Conservation (phyloP, 1,139 yeast genomes). For the Protomyces pachydermus region DNA sequence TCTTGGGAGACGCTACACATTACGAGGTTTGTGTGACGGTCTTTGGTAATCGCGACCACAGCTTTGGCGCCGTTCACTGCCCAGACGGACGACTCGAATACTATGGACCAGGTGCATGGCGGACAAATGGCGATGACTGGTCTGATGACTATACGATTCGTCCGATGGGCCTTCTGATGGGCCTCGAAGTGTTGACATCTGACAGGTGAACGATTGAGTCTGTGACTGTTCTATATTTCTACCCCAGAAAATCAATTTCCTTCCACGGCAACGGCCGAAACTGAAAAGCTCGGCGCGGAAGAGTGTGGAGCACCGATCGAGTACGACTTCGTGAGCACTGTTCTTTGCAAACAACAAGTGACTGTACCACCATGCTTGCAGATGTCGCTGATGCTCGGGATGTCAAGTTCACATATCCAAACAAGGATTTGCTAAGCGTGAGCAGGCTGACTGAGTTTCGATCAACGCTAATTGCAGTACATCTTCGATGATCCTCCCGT, state of each 20-base stretch:
- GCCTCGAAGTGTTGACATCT: conserved; percentile 5
- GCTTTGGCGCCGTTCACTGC: conserved; percentile 28
- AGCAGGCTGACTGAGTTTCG: neutral
- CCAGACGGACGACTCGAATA: conserved; percentile 19
- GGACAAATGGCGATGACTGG: conserved; percentile 18
- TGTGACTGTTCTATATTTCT: too few species aligned
- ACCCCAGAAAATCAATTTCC: too few species aligned
- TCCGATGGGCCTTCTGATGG: conserved; percentile 10
- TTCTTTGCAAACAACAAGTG: too few species aligned
- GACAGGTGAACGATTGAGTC: neutral
- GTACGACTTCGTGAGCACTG: too few species aligned
- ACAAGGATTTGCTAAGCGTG: conserved; percentile 19
- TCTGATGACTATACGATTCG: conserved; percentile 16
- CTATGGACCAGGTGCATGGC: conserved; percentile 20
- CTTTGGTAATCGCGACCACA: conserved; percentile 26
- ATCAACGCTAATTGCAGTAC: neutral
- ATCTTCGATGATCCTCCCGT: conserved; percentile 22
- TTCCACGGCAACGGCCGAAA: too few species aligned
- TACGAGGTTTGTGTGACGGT: neutral
- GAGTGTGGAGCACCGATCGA: too few species aligned
- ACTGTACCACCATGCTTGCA: conserved; percentile 3
- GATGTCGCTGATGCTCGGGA: conserved; percentile 8
- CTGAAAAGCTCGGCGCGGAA: too few species aligned
- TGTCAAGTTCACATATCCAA: neutral
- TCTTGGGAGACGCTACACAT: neutral